phyloP scores from a whole-genome alignment of 805 yeast species.

The Yamadazyma sp. region DNA sequence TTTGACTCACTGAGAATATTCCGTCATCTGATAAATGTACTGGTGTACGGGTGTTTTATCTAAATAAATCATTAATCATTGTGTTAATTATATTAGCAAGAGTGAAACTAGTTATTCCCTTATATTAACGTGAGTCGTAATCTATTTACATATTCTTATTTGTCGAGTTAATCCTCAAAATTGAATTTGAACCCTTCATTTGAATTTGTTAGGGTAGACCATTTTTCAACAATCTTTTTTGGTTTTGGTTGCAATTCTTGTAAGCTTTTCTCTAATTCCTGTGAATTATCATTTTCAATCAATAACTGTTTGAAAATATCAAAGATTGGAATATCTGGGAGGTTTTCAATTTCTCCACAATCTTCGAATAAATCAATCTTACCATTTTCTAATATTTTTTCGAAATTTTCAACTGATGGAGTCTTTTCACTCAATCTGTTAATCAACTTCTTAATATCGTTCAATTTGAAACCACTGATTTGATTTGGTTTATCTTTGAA shows the following conservation, averaged over 20 bases:
- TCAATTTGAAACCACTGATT: slow-evolving; percentile 74
- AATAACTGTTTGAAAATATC: slow-evolving; percentile 58
- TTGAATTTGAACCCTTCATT: slow-evolving; percentile 4
- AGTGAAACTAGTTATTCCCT: no score
- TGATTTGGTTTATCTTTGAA: slow-evolving; percentile 66
- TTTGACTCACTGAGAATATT: no score
- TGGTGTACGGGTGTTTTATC: no score
- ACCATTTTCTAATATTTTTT: slow-evolving; percentile 9
- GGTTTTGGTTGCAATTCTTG: not conserved
- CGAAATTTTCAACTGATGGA: slow-evolving; percentile 2
- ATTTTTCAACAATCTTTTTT: slow-evolving; percentile 1
- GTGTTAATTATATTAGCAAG: no score
- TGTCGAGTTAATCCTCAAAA: no score
- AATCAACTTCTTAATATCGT: slow-evolving; percentile 43
- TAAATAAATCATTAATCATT: no score
- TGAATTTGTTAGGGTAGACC: slow-evolving; percentile 5
- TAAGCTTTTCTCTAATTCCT: slow-evolving; percentile 21
- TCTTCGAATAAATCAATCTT: slow-evolving; percentile 43
- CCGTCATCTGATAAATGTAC: no score
- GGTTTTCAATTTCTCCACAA: slow-evolving; percentile 52
- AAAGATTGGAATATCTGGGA: slow-evolving; percentile 54
- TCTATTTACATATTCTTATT: no score
- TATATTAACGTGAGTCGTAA: no score
- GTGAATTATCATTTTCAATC: slow-evolving; percentile 32
- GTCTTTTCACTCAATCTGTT: slow-evolving; percentile 9